A percentile compares a stretch with the other conserved stretches of the same genome.
phyloP scores from a whole-genome alignment of 805 yeast genomes.

The Saccharomycopsis synnaedendra region DNA sequence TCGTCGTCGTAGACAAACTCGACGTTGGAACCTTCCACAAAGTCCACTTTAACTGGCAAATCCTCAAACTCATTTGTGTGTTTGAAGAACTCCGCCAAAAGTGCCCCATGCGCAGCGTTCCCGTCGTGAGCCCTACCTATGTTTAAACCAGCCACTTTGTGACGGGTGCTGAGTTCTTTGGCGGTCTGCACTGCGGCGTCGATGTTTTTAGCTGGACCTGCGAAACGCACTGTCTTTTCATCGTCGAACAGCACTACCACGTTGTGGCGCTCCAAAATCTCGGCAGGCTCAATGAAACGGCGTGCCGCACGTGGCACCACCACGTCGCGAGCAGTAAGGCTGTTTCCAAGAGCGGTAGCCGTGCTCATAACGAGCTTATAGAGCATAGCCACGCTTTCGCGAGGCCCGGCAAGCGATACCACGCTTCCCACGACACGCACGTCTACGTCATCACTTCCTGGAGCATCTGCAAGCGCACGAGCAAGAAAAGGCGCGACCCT shows the following conservation, averaged over 20 bases:
- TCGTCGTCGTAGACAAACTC: slow-evolving; percentile 42
- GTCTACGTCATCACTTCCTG: too few species aligned
- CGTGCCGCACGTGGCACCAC: slow-evolving; percentile 60
- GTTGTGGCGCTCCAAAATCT: slow-evolving; percentile 38
- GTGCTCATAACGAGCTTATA: slow-evolving; percentile 40
- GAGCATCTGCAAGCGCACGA: too few species aligned
- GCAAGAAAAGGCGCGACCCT: slow-evolving; percentile 24
- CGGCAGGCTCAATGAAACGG: slow-evolving; percentile 49
- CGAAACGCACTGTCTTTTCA: slow-evolving; percentile 40
- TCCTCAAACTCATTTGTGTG: slow-evolving; percentile 31
- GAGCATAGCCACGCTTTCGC: slow-evolving; percentile 49
- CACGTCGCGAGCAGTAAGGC: slow-evolving; percentile 42
- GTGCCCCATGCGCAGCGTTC: slow-evolving; percentile 62
- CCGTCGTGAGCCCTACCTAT: slow-evolving; percentile 86
- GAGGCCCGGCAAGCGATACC: slow-evolving; percentile 49
- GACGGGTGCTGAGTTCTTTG: slow-evolving; percentile 45
- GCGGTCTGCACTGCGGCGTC: slow-evolving; percentile 53
- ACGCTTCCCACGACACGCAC: too few species aligned
- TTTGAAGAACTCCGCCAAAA: slow-evolving; percentile 56
- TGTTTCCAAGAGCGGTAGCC: slow-evolving; percentile 28
- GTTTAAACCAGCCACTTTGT: slow-evolving; percentile 58
- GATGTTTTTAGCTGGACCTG: slow-evolving; percentile 53
- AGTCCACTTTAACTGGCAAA: slow-evolving; percentile 22
- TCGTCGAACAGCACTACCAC: slow-evolving; percentile 41
- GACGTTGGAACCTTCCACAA: slow-evolving; percentile 33